Percentiles rank a stretch among this genome's conserved stretches.
phyloP scores from a whole-genome alignment of 176 grass and related monocot genomes.

The Bromus sterilis region DNA sequence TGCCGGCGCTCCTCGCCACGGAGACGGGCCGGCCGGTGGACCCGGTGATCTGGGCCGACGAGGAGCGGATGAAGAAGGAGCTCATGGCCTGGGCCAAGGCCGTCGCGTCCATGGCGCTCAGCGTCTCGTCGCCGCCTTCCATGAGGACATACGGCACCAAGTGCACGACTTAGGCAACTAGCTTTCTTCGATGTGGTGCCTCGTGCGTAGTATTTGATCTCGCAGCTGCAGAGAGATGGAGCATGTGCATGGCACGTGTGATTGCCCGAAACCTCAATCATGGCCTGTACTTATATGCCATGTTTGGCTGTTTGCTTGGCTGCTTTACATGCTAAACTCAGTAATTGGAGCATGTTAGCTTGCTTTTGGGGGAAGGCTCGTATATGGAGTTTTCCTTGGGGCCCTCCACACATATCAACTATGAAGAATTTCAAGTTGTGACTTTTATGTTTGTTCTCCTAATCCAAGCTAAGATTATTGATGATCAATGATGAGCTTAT shows the following conservation, averaged over 20 bases:
- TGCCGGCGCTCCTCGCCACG: conserved; percentile 1
- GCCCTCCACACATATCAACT: too few species aligned
- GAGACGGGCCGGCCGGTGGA: conserved; percentile 24
- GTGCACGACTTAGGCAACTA: neutral
- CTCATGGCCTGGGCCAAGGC: conserved; percentile 71
- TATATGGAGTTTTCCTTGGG: neutral
- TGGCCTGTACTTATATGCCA: neutral
- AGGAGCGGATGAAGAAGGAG: conserved; percentile 70
- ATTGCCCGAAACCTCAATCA: neutral
- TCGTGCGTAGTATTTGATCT: neutral
- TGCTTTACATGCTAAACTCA: neutral
- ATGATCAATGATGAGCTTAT: too few species aligned
- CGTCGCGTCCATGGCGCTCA: conserved; percentile 43
- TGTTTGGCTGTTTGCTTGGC: too few species aligned
- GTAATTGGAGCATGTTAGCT: neutral
- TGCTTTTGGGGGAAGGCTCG: neutral
- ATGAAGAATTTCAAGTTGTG: too few species aligned
- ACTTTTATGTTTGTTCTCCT: too few species aligned
- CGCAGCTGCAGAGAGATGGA: neutral
- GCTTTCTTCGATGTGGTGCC: neutral
- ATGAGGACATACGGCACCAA: neutral
- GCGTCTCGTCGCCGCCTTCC: neutral
- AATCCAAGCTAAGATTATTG: too few species aligned
- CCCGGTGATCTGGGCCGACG: conserved; percentile 43
- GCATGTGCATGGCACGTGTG: neutral